Base-by-base conservation (phyloP, 1,284 basidiomycete genomes). In the Mrakiaceae sp. region DNA sequence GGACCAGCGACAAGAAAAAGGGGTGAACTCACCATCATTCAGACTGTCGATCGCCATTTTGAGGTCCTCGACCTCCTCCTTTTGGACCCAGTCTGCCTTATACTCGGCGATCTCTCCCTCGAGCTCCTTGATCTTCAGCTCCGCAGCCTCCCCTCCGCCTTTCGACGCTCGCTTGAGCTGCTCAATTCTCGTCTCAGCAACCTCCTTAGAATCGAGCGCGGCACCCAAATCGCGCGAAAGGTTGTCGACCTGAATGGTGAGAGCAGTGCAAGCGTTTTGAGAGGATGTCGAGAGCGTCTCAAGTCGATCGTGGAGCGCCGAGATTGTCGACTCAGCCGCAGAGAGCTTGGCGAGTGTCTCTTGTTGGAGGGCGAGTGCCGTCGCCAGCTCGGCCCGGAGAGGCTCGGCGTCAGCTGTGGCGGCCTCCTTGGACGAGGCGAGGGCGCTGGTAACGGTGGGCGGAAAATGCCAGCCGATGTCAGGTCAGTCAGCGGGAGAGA, bases 171-270 rank as follows among this genome's bases (percentile, higher is more conserved):
- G 27, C 62, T 69, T 72, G 0, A 70, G 70, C 27, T 75, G 59
- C 16, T 70, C 67, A 62, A 75, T 72, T 10, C 72, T 68, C 56
- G 67, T 65, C 61, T 77, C 75, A 4, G 74, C 74, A 42, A 61
- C 69, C 3, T 66, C 67, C 40, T 74, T 66, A 0, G 74, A 74
- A 58, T 76, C 74, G 39, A 69, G 71, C 0, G 74, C 74, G 72
- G 74, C 75, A 9, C 76, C 67, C 27, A 71, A 62, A 56, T 76
- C 74, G 27, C 74, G 68, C 66, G 73, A 73, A 5, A 70, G 67
- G 8, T 72, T 71, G 40, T 70, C 68, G 5, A 69, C 62, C 3
- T 71, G 67, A 44, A 68, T 69, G 6, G 68, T 68, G 46, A 75
- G 63, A 51, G 69, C 70, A 39, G 66, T 64, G 7, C 73, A 69